These are phyloP conservation scores for Fremontodendron californicum DNA, from an alignment of 345 rosid genomes.

Conservation along the genomic window DNA sequence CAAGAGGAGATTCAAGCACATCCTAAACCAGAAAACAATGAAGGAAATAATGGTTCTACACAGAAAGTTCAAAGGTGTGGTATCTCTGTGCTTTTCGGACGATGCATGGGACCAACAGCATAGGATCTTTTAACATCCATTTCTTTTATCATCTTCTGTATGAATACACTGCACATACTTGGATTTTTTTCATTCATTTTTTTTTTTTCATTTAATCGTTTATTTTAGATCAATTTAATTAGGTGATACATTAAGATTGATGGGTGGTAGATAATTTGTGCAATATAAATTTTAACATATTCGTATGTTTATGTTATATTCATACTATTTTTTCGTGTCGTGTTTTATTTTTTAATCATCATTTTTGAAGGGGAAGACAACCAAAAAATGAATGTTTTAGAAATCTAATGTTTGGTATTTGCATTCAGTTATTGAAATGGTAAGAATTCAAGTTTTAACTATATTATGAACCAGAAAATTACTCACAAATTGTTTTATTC, in stretches of 20 bases:
- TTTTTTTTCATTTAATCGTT: not conserved
- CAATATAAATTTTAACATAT: too few species aligned
- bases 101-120: not conserved
- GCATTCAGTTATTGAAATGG: too few species aligned
- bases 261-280: not conserved
- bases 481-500: not conserved
- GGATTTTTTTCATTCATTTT: not conserved
- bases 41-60: not conserved
- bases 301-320: too few species aligned
- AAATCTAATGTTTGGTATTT: not conserved
- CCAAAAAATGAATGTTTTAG: too few species aligned
- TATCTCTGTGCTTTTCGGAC: not conserved
- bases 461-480: not conserved
- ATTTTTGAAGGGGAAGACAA: too few species aligned
- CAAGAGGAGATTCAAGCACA: not conserved
- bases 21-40: not conserved
- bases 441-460: not conserved
- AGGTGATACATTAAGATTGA: not conserved
- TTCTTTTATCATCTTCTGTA: not conserved
- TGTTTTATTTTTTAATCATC: too few species aligned
- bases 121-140: not conserved
- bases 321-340: too few species aligned
- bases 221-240: not conserved
- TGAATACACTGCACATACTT: not conserved
- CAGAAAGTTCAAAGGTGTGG: not conserved